Evolutionary conservation across 805 yeast species (phyloP).

Genomic region (Myxozyma mucilagina): DNA sequence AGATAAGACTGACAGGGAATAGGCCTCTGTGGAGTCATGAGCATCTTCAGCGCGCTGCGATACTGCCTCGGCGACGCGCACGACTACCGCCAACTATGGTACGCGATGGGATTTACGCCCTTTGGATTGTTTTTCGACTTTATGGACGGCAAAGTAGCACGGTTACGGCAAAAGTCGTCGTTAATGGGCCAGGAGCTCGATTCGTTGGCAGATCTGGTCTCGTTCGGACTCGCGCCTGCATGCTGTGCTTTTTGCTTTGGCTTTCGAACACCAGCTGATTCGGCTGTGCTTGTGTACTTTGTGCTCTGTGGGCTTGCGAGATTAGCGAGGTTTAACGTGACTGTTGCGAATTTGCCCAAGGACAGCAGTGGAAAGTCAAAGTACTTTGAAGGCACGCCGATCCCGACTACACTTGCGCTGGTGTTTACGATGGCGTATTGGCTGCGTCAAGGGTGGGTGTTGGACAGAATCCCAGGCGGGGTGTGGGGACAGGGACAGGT

Average conservation of each 20-base stretch:
- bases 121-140: constrained; percentile 93
- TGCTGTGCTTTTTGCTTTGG: constrained; percentile 90
- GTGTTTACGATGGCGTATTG: constrained; percentile 72
- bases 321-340: constrained; percentile 92
- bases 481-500: constrained; percentile 53
- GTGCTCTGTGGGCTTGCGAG: constrained; percentile 92
- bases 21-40: constrained; percentile 86
- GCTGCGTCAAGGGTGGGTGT: constrained; percentile 51
- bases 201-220: constrained; percentile 84
- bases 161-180: constrained; percentile 86
- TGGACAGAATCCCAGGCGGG: constrained; percentile 65
- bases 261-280: constrained; percentile 79
- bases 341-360: constrained; percentile 89
- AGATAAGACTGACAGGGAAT: background rate
- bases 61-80: constrained; percentile 66
- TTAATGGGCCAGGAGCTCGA: constrained; percentile 97
- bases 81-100: constrained; percentile 58
- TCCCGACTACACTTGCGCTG: constrained; percentile 80
- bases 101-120: constrained; percentile 87
- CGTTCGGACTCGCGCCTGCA: constrained; percentile 96
- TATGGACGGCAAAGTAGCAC: constrained; percentile 95
- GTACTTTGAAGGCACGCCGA: constrained; percentile 95
- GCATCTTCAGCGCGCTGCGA: constrained; percentile 81
- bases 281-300: constrained; percentile 72
- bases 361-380: constrained; percentile 80